phyloP scores from a whole-genome alignment of 345 rosid genomes.

The Trapa incisa region DNA sequence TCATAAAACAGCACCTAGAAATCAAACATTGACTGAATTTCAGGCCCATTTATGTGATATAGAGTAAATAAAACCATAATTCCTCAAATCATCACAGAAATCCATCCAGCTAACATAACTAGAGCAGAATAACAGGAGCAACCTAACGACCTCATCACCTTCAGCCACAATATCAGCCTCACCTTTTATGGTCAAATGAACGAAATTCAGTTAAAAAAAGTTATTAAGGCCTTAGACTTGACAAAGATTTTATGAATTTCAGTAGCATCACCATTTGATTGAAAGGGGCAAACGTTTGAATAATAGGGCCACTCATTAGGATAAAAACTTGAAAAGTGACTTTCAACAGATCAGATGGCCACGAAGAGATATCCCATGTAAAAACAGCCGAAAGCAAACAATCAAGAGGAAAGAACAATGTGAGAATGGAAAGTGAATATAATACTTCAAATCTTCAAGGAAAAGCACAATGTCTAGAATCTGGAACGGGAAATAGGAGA shows the following conservation, averaged over 20 bases:
- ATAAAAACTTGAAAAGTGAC: neutral
- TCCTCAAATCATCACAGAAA: neutral
- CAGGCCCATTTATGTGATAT: neutral
- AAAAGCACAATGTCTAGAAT: neutral
- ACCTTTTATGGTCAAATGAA: neutral
- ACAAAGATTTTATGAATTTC: neutral
- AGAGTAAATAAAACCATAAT: neutral
- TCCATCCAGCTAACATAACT: neutral
- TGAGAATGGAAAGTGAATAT: neutral
- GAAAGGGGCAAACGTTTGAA: neutral
- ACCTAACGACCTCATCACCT: neutral
- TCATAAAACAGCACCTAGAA: no score
- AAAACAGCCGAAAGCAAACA: neutral
- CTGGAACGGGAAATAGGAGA: neutral
- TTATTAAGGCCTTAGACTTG: no score
- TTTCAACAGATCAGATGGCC: neutral
- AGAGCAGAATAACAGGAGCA: neutral
- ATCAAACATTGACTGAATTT: neutral
- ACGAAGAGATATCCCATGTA: neutral
- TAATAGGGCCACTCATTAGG: neutral
- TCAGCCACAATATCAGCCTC: neutral
- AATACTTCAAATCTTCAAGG: neutral
- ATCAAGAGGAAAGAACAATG: neutral
- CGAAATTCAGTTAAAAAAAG: neutral
- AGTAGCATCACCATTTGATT: neutral